Conservation (phyloP, 2,329 filamentous ascomycete species). For the Ceratocystis lukuohia region DNA sequence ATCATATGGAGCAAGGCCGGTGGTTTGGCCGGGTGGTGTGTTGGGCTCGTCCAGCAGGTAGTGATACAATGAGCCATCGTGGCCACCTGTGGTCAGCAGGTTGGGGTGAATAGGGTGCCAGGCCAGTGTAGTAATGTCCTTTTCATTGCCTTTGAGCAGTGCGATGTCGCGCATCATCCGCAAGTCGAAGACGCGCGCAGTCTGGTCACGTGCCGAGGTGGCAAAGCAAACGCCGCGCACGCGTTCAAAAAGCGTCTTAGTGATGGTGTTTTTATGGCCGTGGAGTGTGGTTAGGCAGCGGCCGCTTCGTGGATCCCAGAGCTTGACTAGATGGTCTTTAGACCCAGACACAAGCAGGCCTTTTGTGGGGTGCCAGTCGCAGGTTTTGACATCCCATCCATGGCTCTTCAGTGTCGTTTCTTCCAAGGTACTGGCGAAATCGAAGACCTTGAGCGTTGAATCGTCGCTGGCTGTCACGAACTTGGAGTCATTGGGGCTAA, state of each 20-base stretch:
- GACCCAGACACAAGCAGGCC: slow-evolving; percentile 89
- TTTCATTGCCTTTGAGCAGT: slow-evolving; percentile 85
- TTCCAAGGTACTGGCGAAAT: slow-evolving; percentile 76
- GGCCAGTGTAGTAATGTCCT: slow-evolving; percentile 80
- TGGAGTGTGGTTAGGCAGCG: slow-evolving; percentile 87
- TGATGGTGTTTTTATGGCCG: slow-evolving; percentile 94
- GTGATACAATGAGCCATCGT: slow-evolving; percentile 80
- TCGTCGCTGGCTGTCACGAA: slow-evolving; percentile 96
- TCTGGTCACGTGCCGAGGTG: slow-evolving; percentile 86
- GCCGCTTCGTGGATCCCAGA: slow-evolving; percentile 91
- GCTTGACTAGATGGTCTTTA: slow-evolving; percentile 92
- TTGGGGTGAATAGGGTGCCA: slow-evolving; percentile 92
- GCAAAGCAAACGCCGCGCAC: slow-evolving; percentile 74
- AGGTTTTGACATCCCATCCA: slow-evolving; percentile 93
- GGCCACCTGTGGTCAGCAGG: slow-evolving; percentile 77
- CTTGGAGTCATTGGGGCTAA: slow-evolving; percentile 86
- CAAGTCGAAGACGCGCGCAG: slow-evolving; percentile 83
- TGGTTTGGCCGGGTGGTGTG: slow-evolving; percentile 56
- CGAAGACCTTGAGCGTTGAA: slow-evolving; percentile 84
- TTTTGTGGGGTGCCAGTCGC: slow-evolving; percentile 95
- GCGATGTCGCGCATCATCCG: slow-evolving; percentile 98
- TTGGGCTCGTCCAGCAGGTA: slow-evolving; percentile 96
- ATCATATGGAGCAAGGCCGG: slow-evolving; percentile 72
- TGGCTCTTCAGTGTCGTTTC: slow-evolving; percentile 83
- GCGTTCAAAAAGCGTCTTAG: slow-evolving; percentile 80